These are phyloP conservation scores for Panellus pusillus DNA, from an alignment of 768 basidiomycete genomes.

Conservation along the genomic window DNA sequence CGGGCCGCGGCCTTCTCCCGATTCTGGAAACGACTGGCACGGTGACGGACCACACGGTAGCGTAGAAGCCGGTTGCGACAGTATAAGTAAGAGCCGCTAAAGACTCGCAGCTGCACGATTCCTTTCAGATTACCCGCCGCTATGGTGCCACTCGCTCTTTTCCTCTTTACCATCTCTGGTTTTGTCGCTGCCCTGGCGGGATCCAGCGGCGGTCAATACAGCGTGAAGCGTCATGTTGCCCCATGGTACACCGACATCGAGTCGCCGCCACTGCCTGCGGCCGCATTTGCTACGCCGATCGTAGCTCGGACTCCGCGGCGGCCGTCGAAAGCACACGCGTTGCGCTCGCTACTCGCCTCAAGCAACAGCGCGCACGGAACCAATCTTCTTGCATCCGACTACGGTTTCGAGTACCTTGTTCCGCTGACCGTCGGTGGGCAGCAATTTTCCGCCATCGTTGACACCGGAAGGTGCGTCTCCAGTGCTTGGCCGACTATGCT, in stretches of 20 bases:
- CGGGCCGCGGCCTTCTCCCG: no score
- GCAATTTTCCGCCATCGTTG: conserved; percentile 15
- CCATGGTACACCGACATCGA: background rate
- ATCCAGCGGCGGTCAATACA: background rate
- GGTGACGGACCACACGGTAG: no score
- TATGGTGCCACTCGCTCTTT: background rate
- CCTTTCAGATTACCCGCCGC: background rate
- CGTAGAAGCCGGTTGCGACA: no score
- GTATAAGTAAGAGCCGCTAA: no score
- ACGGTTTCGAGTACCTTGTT: conserved; percentile 17
- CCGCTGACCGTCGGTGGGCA: conserved; percentile 13
- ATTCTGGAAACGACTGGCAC: no score
- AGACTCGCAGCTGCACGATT: background rate
- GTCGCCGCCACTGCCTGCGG: background rate
- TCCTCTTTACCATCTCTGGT: background rate
- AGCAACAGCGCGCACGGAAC: background rate
- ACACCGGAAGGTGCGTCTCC: conserved; percentile 18
- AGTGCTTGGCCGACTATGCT: no score
- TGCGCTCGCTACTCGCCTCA: conserved; percentile 1
- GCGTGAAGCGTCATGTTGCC: background rate
- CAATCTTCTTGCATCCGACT: conserved; percentile 11
- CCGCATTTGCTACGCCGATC: conserved; percentile 6
- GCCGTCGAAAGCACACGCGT: conserved; percentile 3
- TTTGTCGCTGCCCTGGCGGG: background rate
- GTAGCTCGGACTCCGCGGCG: background rate